Evolutionary conservation across 441 rosid species (phyloP).

Genomic region (Gossypium trilobum): DNA sequence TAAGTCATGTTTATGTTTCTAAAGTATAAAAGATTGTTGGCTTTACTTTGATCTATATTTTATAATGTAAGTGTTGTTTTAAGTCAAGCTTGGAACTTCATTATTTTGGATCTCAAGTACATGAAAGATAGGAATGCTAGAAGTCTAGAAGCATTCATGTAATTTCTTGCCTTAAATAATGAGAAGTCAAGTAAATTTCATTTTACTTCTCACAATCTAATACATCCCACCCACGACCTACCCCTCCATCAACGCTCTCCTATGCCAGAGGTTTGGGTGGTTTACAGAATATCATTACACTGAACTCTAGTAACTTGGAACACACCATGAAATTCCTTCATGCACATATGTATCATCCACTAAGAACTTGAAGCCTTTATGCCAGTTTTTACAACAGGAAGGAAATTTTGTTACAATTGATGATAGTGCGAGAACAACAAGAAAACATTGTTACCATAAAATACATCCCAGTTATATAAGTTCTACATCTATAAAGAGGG

Average conservation of each 20-base stretch:
- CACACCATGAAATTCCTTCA: background rate
- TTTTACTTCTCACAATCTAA: background rate
- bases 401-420: background rate
- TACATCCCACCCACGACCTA: background rate
- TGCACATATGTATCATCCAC: background rate
- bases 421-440: background rate
- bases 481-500: background rate
- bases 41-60: background rate
- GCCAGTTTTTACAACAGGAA: slow-evolving; percentile 2
- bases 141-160: background rate
- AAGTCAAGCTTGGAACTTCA: background rate
- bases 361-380: background rate
- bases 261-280: background rate
- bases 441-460: background rate
- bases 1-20: background rate
- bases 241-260: background rate
- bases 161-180: background rate
- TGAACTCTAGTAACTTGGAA: background rate
- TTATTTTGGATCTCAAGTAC: background rate
- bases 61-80: slow-evolving; percentile 2
- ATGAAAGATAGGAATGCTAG: background rate
- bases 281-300: background rate
- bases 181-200: background rate
- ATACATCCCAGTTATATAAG: background rate
- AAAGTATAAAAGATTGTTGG: background rate